phyloP scores from a whole-genome alignment of 1,139 yeast genomes.

The Blastobotrys arbuscula region DNA sequence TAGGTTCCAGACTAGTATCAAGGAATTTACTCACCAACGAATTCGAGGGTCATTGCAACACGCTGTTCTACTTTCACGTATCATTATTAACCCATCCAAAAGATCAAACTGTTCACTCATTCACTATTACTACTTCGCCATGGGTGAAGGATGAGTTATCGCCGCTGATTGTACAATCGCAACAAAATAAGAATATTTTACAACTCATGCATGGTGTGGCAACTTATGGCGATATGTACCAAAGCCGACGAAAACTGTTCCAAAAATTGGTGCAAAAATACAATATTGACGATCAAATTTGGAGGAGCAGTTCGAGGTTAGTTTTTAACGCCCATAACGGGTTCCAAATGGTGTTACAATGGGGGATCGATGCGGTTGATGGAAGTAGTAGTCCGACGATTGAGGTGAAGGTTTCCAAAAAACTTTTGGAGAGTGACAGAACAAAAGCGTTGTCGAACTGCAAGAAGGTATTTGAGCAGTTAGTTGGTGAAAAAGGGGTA shows the following conservation, averaged over 20 bases:
- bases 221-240: slow-evolving; percentile 21
- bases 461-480: slow-evolving; percentile 14
- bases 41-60: slow-evolving; percentile 19
- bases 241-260: slow-evolving; percentile 20
- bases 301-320: slow-evolving; percentile 19
- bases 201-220: slow-evolving; percentile 23
- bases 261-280: slow-evolving; percentile 14
- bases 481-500: slow-evolving; percentile 19
- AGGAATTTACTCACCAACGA: slow-evolving; percentile 15
- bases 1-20: slow-evolving; percentile 11
- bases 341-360: slow-evolving; percentile 9
- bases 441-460: slow-evolving; percentile 10
- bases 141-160: slow-evolving; percentile 21
- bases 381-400: slow-evolving; percentile 10
- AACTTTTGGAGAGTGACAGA: slow-evolving; percentile 7
- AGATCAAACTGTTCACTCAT: slow-evolving; percentile 17
- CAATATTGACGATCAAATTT: slow-evolving; percentile 15
- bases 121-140: slow-evolving; percentile 18
- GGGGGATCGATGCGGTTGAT: slow-evolving; percentile 8
- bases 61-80: slow-evolving; percentile 19
- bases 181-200: slow-evolving; percentile 17
- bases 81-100: slow-evolving; percentile 16
- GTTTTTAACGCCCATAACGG: slow-evolving; percentile 12
- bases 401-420: slow-evolving; percentile 8
- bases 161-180: slow-evolving; percentile 15